These are phyloP conservation scores for Powellomyces hirtus DNA, from an alignment of 192 early-diverging fungal genomes.

Conservation along the genomic window DNA sequence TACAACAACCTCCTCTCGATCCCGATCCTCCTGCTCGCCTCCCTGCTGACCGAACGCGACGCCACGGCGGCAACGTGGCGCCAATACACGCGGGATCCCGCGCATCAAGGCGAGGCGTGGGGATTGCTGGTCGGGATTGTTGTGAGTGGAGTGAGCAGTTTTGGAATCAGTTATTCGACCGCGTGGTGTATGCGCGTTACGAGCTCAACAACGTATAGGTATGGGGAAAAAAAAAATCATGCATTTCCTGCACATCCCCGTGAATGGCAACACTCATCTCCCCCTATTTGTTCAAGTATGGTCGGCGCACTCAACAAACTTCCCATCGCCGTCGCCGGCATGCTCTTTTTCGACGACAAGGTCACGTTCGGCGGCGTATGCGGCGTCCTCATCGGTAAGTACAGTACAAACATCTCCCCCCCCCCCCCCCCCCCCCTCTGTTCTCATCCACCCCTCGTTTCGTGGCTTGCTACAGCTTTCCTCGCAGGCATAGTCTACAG, in stretches of 20 bases:
- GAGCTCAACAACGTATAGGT: slow-evolving; percentile 56
- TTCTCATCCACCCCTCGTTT: background rate
- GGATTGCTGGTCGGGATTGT: slow-evolving; percentile 62
- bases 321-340: slow-evolving; percentile 91
- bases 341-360: slow-evolving; percentile 88
- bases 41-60: slow-evolving; percentile 35
- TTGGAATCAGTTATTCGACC: slow-evolving; percentile 84
- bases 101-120: slow-evolving; percentile 20
- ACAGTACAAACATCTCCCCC: background rate
- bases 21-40: slow-evolving; percentile 57
- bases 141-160: slow-evolving; percentile 79
- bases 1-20: slow-evolving; percentile 90
- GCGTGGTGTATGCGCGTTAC: slow-evolving; percentile 80
- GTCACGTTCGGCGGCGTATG: slow-evolving; percentile 77
- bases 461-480: slow-evolving; percentile 22
- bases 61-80: slow-evolving; percentile 24
- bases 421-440: background rate
- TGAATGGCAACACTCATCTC: background rate
- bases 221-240: background rate
- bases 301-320: slow-evolving; percentile 98
- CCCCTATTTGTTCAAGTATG: slow-evolving; percentile 58
- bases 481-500: slow-evolving; percentile 27
- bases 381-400: slow-evolving; percentile 79
- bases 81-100: slow-evolving; percentile 33
- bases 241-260: background rate